Evolutionary conservation across 2,329 filamentous ascomycete genomes (phyloP).

Genomic region (Cyanodermella asteris): DNA sequence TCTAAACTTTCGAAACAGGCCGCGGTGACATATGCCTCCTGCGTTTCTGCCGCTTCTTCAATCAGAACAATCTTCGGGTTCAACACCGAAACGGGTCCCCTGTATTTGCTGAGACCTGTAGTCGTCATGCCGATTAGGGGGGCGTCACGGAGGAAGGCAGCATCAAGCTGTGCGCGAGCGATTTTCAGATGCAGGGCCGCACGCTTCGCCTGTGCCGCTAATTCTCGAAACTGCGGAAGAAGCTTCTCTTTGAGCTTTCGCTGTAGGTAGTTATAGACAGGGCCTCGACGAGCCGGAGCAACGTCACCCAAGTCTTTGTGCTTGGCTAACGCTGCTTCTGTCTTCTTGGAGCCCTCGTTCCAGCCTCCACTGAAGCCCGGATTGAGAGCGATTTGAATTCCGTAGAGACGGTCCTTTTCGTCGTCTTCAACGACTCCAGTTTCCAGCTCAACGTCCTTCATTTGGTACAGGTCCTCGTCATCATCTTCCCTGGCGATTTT

Average conservation of each 20-base stretch:
- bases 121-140: slow-evolving; percentile 49
- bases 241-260: slow-evolving; percentile 28
- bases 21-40: slow-evolving; percentile 33
- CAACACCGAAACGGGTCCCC: slow-evolving; percentile 43
- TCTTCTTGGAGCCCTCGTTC: slow-evolving; percentile 16
- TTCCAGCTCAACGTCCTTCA: slow-evolving; percentile 39
- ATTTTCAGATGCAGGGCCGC: slow-evolving; percentile 32
- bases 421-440: slow-evolving; percentile 28
- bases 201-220: slow-evolving; percentile 28
- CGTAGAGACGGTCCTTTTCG: slow-evolving; percentile 30
- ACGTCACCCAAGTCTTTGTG: slow-evolving; percentile 40
- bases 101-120: slow-evolving; percentile 63
- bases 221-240: slow-evolving; percentile 23
- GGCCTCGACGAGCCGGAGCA: slow-evolving; percentile 30
- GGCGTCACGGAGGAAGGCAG: slow-evolving; percentile 36
- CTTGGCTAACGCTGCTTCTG: slow-evolving; percentile 16
- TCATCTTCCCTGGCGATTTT: slow-evolving; percentile 7
- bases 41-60: slow-evolving; percentile 60
- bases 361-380: slow-evolving; percentile 19
- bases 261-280: slow-evolving; percentile 45
- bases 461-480: slow-evolving; percentile 31
- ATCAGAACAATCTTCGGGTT: slow-evolving; percentile 48
- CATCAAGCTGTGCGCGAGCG: slow-evolving; percentile 36
- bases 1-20: slow-evolving; percentile 39
- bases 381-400: slow-evolving; percentile 20